phyloP scores from a whole-genome alignment of 116 monocot genomes.

The Posidonia oceanica region DNA sequence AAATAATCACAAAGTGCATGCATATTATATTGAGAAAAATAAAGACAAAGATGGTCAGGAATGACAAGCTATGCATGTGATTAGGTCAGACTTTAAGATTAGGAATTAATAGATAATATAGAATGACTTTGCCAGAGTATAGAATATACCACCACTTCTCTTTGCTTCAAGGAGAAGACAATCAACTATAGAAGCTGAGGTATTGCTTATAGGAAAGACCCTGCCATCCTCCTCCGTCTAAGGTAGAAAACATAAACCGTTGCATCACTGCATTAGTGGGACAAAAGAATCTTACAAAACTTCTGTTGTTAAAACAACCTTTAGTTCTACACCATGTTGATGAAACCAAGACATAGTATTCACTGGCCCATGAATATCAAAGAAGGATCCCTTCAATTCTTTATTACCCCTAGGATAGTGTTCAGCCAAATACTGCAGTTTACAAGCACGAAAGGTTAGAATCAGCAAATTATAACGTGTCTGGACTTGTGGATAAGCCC shows the following conservation, averaged over 20 bases:
- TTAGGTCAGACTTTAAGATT: no score
- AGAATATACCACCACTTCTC: constrained; percentile 50
- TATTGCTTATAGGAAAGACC: constrained; percentile 89
- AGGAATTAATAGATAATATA: no score
- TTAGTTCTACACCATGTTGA: constrained; percentile 74
- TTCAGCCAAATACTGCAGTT: constrained; percentile 45
- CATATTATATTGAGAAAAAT: no score
- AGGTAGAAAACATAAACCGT: constrained; percentile 14
- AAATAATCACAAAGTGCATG: background rate
- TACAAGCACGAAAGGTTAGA: background rate
- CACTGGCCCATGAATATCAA: constrained; percentile 74
- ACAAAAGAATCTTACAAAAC: background rate
- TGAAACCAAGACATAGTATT: constrained; percentile 92
- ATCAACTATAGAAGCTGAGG: constrained; percentile 75
- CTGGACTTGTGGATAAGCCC: no score
- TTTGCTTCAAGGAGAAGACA: constrained; percentile 85
- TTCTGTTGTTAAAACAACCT: constrained; percentile 28
- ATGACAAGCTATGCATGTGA: no score
- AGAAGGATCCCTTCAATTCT: constrained; percentile 89
- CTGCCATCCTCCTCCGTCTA: constrained; percentile 97
- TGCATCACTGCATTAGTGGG: background rate
- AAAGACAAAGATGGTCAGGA: no score
- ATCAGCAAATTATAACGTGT: no score
- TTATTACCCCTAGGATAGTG: constrained; percentile 90
- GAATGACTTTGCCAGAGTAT: background rate